A percentile compares a stretch with the other conserved stretches of the same genome.
These are phyloP conservation scores for Malus sylvestris DNA, from an alignment of 306 rosid species.

Conservation along the genomic window DNA sequence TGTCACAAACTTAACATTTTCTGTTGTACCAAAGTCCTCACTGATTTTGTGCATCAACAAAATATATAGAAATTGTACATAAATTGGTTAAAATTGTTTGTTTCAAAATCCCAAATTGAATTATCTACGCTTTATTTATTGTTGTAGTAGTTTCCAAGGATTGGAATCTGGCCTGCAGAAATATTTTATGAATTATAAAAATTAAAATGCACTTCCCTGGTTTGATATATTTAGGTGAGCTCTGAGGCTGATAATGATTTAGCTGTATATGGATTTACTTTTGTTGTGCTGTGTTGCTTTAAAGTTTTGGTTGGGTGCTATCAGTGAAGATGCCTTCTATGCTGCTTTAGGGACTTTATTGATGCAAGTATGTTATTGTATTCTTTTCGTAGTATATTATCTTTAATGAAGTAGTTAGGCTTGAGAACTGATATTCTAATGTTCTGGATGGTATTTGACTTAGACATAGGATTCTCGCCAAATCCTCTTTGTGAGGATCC, in stretches of 20 bases:
- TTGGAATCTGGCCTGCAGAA: too few relatives aligned
- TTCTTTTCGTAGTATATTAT: constrained; percentile 10
- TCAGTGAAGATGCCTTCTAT: constrained; percentile 72
- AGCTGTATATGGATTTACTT: constrained; percentile 74
- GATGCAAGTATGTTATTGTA: constrained; percentile 64
- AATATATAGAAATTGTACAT: too few relatives aligned
- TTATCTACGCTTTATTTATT: too few relatives aligned
- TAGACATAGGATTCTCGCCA: too few relatives aligned
- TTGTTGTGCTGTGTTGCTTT: constrained; percentile 89
- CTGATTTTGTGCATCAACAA: too few relatives aligned
- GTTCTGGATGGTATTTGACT: constrained; percentile 8
- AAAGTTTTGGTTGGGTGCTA: constrained; percentile 79
- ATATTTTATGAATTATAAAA: neutral
- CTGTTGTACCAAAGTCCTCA: too few relatives aligned
- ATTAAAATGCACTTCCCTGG: neutral
- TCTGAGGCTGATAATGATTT: constrained; percentile 52
- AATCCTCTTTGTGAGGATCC: too few relatives aligned
- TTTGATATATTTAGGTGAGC: constrained; percentile 33
- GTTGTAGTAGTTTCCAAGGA: too few relatives aligned
- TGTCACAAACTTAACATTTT: too few relatives aligned
- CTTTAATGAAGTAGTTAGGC: constrained; percentile 12
- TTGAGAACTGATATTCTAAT: constrained; percentile 16
- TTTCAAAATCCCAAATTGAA: too few relatives aligned
- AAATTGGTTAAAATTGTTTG: too few relatives aligned
- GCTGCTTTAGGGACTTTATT: constrained; percentile 86